Base-by-base conservation (phyloP, 2,329 filamentous ascomycete species). In the Fusarium sp. region DNA sequence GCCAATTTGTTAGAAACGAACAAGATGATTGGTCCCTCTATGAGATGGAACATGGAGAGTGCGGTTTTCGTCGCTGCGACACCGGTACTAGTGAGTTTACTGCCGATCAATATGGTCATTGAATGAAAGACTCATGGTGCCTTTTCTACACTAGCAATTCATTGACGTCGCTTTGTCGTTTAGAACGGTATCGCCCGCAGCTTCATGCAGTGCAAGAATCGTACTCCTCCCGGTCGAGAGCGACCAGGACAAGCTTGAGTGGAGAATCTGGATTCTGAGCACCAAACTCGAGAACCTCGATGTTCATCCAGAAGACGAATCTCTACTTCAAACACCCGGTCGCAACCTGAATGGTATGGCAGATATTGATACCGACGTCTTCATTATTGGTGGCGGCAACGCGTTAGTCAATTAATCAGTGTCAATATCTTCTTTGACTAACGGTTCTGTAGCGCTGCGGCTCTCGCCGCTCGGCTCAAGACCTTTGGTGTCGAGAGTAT, bases 231-330 rank as follows among this genome's bases (percentile, higher is more conserved):
- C 74, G 1, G 26, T 39, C 3, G 48, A 59, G 14, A 35, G 18
- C 8, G 13, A 5, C 2, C 5, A 3, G 9, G 22, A 17, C 0
- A 20, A 12, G 3, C 15, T 75, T 0, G 28, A 66, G 7, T 74
- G 73, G 68, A 74, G 66, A 15, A 72, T 75, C 4, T 76, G 74
- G 74, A 64, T 74, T 12, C 14, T 75, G 0, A 76, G 73, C 35
- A 74, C 73, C 20, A 67, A 56, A 5, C 49, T 75, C 2, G 64
- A 67, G 5, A 45, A 61, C 8, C 24, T 76, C 3, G 67, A 74
- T 7, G 2, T 70, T 2, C 59, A 74, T 2, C 60, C 64, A 3
- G 62, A 76, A 2, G 18, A 72, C 4, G 47, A 62, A 22, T 45
- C 47, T 3, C 24, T 76, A 0, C 70, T 75, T 9, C 38, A 51